phyloP scores from a whole-genome alignment of 2,329 filamentous ascomycete genomes.

The Penicillium sp. region DNA sequence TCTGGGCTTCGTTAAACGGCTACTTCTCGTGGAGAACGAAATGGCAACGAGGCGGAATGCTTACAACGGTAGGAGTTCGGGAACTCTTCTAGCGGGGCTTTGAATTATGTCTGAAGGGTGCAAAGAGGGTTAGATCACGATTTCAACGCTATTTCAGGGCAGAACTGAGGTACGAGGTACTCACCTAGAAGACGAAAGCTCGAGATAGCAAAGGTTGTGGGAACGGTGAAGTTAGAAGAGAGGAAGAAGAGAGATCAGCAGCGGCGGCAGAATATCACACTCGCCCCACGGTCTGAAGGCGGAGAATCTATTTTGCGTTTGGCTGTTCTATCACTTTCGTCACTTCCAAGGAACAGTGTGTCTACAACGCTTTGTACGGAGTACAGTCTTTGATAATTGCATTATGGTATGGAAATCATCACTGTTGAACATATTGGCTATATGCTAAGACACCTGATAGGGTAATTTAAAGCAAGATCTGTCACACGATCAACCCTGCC shows the following conservation, averaged over 20 bases:
- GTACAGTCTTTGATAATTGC: background rate
- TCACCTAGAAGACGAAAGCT: background rate
- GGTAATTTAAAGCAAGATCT: slow-evolving; percentile 64
- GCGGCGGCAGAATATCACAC: slow-evolving; percentile 27
- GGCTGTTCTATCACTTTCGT: slow-evolving; percentile 17
- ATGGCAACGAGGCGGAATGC: background rate
- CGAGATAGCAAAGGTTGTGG: background rate
- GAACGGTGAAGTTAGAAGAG: slow-evolving; percentile 14
- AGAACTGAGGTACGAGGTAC: background rate
- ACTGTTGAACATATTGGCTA: background rate
- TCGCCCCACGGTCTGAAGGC: slow-evolving; percentile 22
- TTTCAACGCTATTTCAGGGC: background rate
- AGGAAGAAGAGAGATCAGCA: slow-evolving; percentile 29
- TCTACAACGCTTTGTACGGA: background rate
- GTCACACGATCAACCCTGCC: slow-evolving; percentile 73
- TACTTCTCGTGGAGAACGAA: no score
- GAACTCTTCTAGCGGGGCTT: background rate
- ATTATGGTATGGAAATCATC: slow-evolving; percentile 10
- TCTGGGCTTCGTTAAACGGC: slow-evolving; percentile 3
- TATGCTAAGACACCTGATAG: slow-evolving; percentile 21
- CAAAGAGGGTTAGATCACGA: background rate
- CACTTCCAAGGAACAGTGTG: slow-evolving; percentile 1
- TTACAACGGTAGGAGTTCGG: background rate
- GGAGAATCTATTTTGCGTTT: slow-evolving; percentile 41
- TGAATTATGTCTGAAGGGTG: background rate